Base-by-base conservation (phyloP, 371 early-diverging fungal genomes). In the Blastocladiella emersonii region DNA sequence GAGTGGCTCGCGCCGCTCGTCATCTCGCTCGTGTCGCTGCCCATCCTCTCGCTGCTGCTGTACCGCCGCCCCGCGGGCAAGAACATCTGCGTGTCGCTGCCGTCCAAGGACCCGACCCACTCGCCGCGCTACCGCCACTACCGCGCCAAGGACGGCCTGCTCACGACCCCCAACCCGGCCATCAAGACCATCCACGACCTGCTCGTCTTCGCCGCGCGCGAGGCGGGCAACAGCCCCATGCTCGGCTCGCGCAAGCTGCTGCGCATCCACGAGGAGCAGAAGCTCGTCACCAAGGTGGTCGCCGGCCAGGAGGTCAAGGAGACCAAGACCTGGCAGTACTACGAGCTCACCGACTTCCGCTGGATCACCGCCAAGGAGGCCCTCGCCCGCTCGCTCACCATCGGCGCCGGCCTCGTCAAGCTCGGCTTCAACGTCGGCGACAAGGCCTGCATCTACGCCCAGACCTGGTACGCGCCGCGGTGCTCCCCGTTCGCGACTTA, bases 251-350 rank as follows among this genome's bases (percentile, higher is more conserved):
- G 93, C 60, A 68, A 74, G 53, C 60, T 89, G 60, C 76, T 84
- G 56, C 71, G 79, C 34, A 75, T 80, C 51, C 65, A 87, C 61
- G 83, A 85, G 63, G 91, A 92, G 69, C 79, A 83, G 56, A 90
- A 90, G 76, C 79, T 85, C 59, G 74, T 92, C 55, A 78, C 74
- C 41, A 87, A 86, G 69, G 72, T 76, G 25, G 78, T 83, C 44
- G 74, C 77, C 56, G 88, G 82, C 48, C 77, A 74, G 27, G 81
- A 83, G 64, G 76, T 68, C 32, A 83, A 72, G 64, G 86, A 88
- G 67, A 83, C 64, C 62, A 91, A 91, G 70, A 82, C 68, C n/a
- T 93, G 91, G 91, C 85, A 83, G 59, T 89, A 76, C 70, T 82
- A 79, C 70, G 84, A 90, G 75, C 74, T 91, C 61, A 77, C 82